Evolutionary conservation across 371 early-diverging fungal genomes (phyloP).

Genomic region (Zancudomyces culisetae): DNA sequence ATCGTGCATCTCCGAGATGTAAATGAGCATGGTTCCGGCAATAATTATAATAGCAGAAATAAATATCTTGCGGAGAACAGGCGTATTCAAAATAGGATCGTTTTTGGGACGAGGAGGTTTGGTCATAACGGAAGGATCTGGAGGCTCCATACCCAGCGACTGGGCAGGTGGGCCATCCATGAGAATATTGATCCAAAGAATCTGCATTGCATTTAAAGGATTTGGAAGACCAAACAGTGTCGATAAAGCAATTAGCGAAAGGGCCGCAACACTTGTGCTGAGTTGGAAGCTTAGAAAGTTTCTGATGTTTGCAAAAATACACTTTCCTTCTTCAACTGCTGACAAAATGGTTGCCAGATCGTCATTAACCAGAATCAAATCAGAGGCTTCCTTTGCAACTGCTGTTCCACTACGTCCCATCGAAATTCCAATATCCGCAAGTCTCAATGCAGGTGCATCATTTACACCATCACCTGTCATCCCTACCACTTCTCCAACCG

Average conservation of each 20-base stretch:
- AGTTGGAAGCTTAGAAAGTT: slow-evolving; percentile 87
- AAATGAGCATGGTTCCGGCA: slow-evolving; percentile 68
- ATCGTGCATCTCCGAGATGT: slow-evolving; percentile 53
- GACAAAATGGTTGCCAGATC: slow-evolving; percentile 89
- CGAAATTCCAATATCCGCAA: slow-evolving; percentile 94
- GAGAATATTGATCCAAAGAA: slow-evolving; percentile 92
- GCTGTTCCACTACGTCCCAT: slow-evolving; percentile 96
- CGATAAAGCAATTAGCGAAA: slow-evolving; percentile 67
- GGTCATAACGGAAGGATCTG: slow-evolving; percentile 86
- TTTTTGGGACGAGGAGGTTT: slow-evolving; percentile 68
- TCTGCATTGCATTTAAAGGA: slow-evolving; percentile 93
- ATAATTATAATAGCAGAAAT: slow-evolving; percentile 66
- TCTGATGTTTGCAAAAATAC: slow-evolving; percentile 90
- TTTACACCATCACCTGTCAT: slow-evolving; percentile 99
- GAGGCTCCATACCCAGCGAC: slow-evolving; percentile 92
- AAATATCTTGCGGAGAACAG: slow-evolving; percentile 53
- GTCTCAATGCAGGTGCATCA: slow-evolving; percentile 92
- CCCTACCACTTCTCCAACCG: slow-evolving; percentile 76
- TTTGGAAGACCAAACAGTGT: slow-evolving; percentile 72
- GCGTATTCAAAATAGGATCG: slow-evolving; percentile 70
- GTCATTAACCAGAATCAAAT: slow-evolving; percentile 91
- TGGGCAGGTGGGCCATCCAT: slow-evolving; percentile 96
- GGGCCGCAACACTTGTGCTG: slow-evolving; percentile 71
- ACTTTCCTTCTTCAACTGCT: slow-evolving; percentile 92
- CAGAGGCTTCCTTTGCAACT: slow-evolving; percentile 92